Conservation (phyloP, 2,329 filamentous ascomycete species). For the Xylariaceae sp. region DNA sequence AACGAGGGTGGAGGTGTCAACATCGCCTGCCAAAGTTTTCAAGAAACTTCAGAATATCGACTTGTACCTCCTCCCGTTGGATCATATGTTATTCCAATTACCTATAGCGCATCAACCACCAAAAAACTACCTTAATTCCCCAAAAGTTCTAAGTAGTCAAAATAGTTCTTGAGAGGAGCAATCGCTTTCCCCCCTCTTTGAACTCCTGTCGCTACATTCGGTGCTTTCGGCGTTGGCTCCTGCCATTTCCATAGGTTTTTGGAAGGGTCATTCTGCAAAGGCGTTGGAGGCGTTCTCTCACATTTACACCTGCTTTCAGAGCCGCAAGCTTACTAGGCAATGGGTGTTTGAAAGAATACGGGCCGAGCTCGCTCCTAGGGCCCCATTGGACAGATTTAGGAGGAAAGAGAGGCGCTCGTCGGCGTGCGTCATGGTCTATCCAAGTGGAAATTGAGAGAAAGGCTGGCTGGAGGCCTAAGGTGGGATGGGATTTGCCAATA, state of each 20-base stretch:
- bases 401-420: not conserved
- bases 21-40: constrained; percentile 1
- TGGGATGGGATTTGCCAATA: too few species aligned
- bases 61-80: constrained; percentile 3
- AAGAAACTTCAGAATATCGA: not conserved
- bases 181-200: not conserved
- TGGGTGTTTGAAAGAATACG: constrained; percentile 3
- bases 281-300: constrained; percentile 19
- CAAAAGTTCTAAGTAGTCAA: constrained; percentile 2
- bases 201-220: constrained; percentile 2
- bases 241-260: constrained; percentile 18
- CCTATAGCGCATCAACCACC: constrained; percentile 4
- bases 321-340: constrained; percentile 6
- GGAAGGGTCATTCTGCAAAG: constrained; percentile 21
- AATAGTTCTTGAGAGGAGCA: constrained; percentile 3
- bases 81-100: constrained; percentile 3
- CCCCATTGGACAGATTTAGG: constrained; percentile 10
- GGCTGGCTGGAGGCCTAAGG: not conserved
- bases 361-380: constrained; percentile 2
- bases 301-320: constrained; percentile 15
- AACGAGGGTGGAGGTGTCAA: not conserved
- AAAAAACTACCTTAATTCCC: constrained; percentile 3
- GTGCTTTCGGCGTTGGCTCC: constrained; percentile 15
- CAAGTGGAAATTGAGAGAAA: not conserved
- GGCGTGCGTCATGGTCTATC: not conserved